These are phyloP conservation scores for Tricholoma flavovirens DNA, from an alignment of 768 basidiomycete genomes.

Conservation along the genomic window DNA sequence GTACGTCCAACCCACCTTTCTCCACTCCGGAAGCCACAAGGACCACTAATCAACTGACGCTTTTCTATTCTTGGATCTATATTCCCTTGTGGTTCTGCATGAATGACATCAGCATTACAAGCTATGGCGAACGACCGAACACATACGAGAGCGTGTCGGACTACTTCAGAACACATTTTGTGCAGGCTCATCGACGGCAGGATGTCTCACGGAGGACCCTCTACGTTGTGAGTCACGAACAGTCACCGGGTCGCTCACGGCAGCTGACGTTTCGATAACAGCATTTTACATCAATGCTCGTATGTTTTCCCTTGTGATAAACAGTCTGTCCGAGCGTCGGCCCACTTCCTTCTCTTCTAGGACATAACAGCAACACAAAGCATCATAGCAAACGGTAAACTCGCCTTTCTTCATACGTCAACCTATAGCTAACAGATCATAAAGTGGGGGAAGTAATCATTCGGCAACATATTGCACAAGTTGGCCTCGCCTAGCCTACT, in stretches of 20 bases:
- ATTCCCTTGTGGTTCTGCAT: neutral
- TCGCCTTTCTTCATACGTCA: neutral
- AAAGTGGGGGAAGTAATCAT: conserved; percentile 64
- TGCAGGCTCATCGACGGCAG: conserved; percentile 65
- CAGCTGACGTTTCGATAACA: conserved; percentile 19
- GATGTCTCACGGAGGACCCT: conserved; percentile 54
- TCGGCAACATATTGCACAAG: conserved; percentile 55
- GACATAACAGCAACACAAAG: conserved; percentile 63
- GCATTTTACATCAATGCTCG: conserved; percentile 73
- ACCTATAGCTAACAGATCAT: neutral
- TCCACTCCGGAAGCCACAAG: neutral
- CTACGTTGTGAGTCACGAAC: conserved; percentile 50
- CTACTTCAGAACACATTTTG: conserved; percentile 84
- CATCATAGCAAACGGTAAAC: conserved; percentile 59
- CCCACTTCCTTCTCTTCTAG: conserved; percentile 26
- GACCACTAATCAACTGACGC: conserved; percentile 1
- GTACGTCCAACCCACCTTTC: conserved; percentile 38
- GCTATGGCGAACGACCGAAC: conserved; percentile 69
- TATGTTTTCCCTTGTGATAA: conserved; percentile 18
- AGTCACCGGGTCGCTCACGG: neutral
- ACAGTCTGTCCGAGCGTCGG: neutral
- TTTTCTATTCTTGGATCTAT: neutral
- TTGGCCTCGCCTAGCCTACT: conserved; percentile 34
- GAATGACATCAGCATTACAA: conserved; percentile 53
- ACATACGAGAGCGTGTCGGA: conserved; percentile 63